A percentile compares a stretch with the other conserved stretches of the same genome.
phyloP scores from a whole-genome alignment of 2,329 filamentous ascomycete genomes.

The Colletotrichum horii region DNA sequence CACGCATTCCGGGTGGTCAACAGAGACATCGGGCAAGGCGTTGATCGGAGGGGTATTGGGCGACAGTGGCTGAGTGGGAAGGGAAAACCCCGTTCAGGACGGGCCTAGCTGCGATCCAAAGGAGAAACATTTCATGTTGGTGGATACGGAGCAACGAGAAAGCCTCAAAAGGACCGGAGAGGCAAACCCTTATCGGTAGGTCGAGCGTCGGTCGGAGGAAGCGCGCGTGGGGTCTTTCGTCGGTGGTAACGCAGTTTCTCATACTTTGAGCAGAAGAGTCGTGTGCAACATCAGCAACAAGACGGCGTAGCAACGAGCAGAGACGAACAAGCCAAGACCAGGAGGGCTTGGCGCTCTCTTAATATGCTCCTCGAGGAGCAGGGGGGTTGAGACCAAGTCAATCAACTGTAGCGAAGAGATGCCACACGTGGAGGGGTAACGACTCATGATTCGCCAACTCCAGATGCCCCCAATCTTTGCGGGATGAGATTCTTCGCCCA shows the following conservation, averaged over 20 bases:
- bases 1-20: conserved; percentile 16
- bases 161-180: background rate
- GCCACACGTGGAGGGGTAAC: conserved; percentile 10
- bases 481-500: conserved; percentile 9
- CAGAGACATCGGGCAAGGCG: background rate
- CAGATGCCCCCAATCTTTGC: background rate
- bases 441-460: conserved; percentile 8
- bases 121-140: background rate
- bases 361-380: background rate
- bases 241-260: background rate
- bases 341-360: conserved; percentile 15
- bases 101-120: background rate
- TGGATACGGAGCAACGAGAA: background rate
- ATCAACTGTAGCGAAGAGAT: conserved; percentile 4
- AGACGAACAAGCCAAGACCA: background rate
- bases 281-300: background rate
- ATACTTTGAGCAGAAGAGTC: background rate
- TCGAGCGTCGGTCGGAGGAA: background rate
- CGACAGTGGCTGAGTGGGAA: background rate
- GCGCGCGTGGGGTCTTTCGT: background rate
- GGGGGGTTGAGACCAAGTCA: conserved; percentile 4
- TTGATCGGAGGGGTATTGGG: conserved; percentile 3
- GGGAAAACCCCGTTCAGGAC: background rate
- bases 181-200: conserved; percentile 4
- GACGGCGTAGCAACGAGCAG: background rate